Percentiles rank a stretch among this genome's conserved stretches.
These are phyloP conservation scores for Ogataea populi-albae DNA, from an alignment of 805 yeast species.

Conservation along the genomic window DNA sequence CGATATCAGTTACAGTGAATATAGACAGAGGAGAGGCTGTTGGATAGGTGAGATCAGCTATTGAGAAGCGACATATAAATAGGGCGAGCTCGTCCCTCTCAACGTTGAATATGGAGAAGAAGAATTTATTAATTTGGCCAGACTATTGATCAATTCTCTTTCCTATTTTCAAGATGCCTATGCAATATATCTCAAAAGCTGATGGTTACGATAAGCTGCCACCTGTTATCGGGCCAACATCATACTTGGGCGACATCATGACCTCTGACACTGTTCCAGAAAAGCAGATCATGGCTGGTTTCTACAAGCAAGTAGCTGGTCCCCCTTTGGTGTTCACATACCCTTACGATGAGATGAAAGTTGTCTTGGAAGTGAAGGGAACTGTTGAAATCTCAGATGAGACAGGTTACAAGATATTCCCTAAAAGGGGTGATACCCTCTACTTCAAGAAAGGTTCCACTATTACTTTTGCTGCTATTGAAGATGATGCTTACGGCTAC, in stretches of 20 bases:
- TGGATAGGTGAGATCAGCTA: background rate
- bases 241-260: constrained; percentile 63
- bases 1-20: constrained; percentile 1
- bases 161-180: constrained; percentile 49
- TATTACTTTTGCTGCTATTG: constrained; percentile 51
- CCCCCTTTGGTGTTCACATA: constrained; percentile 62
- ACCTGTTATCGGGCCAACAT: constrained; percentile 56
- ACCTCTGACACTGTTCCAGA: constrained; percentile 55
- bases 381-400: constrained; percentile 59
- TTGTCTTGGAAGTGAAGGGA: constrained; percentile 63
- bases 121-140: too few relatives aligned
- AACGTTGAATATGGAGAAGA: too few relatives aligned
- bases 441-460: constrained; percentile 63
- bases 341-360: constrained; percentile 63
- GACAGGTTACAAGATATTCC: constrained; percentile 55
- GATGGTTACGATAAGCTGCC: constrained; percentile 56
- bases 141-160: too few relatives aligned
- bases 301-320: constrained; percentile 64
- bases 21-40: too few relatives aligned
- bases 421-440: constrained; percentile 62
- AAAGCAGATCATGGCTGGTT: constrained; percentile 61
- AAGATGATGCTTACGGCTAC: constrained; percentile 51
- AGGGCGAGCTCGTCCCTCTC: too few relatives aligned
- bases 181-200: constrained; percentile 49
- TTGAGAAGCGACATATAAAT: too few relatives aligned